These are phyloP conservation scores for Trichophyton rubrum DNA, from an alignment of 2,329 filamentous ascomycete species.

Conservation along the genomic window DNA sequence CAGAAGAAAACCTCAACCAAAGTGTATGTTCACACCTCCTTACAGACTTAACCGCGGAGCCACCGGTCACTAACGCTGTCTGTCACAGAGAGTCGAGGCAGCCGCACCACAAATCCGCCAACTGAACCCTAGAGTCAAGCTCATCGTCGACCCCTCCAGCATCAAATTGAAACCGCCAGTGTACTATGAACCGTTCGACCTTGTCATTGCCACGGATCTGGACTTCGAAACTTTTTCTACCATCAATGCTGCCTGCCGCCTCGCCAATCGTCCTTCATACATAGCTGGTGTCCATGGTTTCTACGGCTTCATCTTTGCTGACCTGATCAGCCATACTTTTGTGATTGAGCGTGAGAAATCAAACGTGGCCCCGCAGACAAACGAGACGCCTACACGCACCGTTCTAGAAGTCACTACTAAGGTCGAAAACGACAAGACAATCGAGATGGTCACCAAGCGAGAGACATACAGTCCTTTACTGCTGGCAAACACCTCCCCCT, in stretches of 20 bases:
- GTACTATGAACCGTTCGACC: conserved; percentile 68
- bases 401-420: conserved; percentile 60
- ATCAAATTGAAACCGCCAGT: conserved; percentile 55
- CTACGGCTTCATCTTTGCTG: conserved; percentile 90
- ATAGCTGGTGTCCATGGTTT: conserved; percentile 76
- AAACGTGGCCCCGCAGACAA: conserved; percentile 52
- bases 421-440: conserved; percentile 56
- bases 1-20: conserved; percentile 57
- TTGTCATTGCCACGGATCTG: conserved; percentile 83
- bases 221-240: conserved; percentile 59
- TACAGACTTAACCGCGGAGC: neutral
- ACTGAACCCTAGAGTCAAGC: conserved; percentile 76
- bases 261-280: conserved; percentile 73
- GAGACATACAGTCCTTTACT: conserved; percentile 82
- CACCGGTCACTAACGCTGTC: neutral
- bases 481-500: conserved; percentile 65
- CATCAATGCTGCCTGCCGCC: conserved; percentile 75
- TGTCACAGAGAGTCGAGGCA: conserved; percentile 60
- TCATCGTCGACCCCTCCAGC: conserved; percentile 57
- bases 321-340: conserved; percentile 82
- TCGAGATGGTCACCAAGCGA: conserved; percentile 81
- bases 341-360: conserved; percentile 73
- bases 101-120: conserved; percentile 65
- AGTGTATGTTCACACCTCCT: conserved; percentile 41
- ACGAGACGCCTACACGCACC: conserved; percentile 66